Conservation (phyloP, 148 eudicot genomes). For the Rhododendron molle region DNA sequence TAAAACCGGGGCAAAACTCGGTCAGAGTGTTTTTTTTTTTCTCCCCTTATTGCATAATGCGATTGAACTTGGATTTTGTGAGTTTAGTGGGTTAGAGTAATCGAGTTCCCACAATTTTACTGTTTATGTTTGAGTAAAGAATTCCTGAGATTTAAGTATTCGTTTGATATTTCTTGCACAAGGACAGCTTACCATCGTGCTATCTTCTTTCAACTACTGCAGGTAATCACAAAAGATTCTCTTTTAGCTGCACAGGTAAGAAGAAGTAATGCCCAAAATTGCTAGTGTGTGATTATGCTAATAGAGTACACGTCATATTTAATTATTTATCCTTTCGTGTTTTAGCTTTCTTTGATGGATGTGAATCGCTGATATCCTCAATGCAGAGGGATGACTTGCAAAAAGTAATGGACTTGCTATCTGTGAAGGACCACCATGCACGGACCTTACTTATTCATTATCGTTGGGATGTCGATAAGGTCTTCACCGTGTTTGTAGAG, state of each 20-base stretch:
- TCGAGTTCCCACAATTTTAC: not conserved
- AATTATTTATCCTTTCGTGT: not conserved
- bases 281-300: not conserved
- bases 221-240: conserved; percentile 69
- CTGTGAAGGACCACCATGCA: conserved; percentile 61
- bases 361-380: not conserved
- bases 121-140: not conserved
- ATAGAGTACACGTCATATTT: not conserved
- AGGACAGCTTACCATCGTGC: not conserved
- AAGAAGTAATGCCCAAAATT: not conserved
- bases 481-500: conserved; percentile 50
- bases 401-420: conserved; percentile 60
- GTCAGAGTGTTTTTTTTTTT: too few species aligned
- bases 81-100: not conserved
- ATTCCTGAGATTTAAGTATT: not conserved
- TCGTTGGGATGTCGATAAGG: conserved; percentile 61
- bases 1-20: too few species aligned
- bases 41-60: not conserved
- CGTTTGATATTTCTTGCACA: not conserved
- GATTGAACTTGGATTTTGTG: not conserved
- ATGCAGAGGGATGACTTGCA: conserved; percentile 58
- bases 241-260: conserved; percentile 63
- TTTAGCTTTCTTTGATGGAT: conserved; percentile 1
- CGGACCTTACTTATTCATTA: conserved; percentile 66
- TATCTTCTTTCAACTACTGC: conserved; percentile 8